Evolutionary conservation across 495 filamentous ascomycete species (phyloP).

Genomic region (Aspergillus funiculosus): DNA sequence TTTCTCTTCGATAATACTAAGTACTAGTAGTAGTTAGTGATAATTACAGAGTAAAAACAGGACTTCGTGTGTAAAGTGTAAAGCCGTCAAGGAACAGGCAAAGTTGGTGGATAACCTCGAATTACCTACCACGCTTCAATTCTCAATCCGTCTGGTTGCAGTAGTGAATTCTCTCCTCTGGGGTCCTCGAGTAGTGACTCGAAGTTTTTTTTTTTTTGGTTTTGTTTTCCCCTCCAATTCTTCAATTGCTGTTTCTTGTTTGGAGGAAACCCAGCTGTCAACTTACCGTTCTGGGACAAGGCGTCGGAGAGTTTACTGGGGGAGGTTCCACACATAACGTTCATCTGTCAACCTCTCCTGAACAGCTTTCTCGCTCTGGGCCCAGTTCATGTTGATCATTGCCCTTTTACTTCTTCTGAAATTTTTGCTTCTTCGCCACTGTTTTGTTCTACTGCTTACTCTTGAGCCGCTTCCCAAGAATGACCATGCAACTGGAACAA

Average conservation of each 20-base stretch:
- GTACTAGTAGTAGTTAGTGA: too few species aligned
- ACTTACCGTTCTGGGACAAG: conserved; percentile 26
- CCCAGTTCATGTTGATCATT: too few species aligned
- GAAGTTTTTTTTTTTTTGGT: background rate
- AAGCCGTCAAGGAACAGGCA: too few species aligned
- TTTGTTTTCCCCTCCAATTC: background rate
- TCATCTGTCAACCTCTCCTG: conserved; percentile 11
- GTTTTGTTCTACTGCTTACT: too few species aligned
- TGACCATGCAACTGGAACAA: too few species aligned
- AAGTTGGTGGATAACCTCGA: too few species aligned
- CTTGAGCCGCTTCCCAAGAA: too few species aligned
- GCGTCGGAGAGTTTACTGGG: conserved; percentile 34
- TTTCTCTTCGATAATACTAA: too few species aligned
- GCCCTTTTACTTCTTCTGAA: too few species aligned
- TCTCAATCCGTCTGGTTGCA: conserved; percentile 4
- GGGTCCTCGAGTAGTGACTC: background rate
- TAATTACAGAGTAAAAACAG: too few species aligned
- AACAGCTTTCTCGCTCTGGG: background rate
- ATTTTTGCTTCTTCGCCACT: too few species aligned
- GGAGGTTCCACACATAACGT: conserved; percentile 23
- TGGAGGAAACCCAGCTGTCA: conserved; percentile 29
- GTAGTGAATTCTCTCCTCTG: background rate
- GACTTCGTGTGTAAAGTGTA: too few species aligned
- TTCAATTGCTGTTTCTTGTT: conserved; percentile 7
- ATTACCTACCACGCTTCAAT: background rate